These are phyloP conservation scores for Sphenostylis stenocarpa DNA, from an alignment of 306 rosid species.

Conservation along the genomic window DNA sequence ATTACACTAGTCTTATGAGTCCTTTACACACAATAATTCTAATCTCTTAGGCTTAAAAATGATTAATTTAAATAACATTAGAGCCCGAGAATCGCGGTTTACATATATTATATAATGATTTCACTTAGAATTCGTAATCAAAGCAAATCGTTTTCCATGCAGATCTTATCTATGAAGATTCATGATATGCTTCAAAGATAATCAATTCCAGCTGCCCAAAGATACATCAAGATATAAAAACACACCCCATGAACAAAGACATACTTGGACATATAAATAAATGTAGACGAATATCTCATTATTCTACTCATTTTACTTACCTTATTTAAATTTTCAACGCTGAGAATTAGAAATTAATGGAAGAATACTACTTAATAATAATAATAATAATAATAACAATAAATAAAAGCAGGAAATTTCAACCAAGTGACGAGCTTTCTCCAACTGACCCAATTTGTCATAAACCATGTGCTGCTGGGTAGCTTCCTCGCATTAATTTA, in stretches of 20 bases:
- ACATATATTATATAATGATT: neutral
- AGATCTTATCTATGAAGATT: slow-evolving; percentile 39
- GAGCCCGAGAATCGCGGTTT: slow-evolving; percentile 56
- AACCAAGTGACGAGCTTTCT: neutral
- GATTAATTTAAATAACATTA: slow-evolving; percentile 28
- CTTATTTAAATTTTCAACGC: neutral
- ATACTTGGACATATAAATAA: neutral
- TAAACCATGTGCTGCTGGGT: slow-evolving; percentile 55
- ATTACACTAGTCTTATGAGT: too few relatives aligned
- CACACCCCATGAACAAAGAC: neutral
- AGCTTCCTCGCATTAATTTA: slow-evolving; percentile 20
- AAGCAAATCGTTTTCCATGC: slow-evolving; percentile 46
- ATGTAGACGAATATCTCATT: neutral
- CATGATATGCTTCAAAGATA: slow-evolving; percentile 9
- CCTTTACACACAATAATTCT: neutral
- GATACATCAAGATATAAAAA: neutral
- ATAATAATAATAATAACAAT: neutral
- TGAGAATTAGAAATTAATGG: neutral
- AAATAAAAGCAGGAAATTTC: neutral
- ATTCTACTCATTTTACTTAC: neutral
- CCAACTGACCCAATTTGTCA: slow-evolving; percentile 30
- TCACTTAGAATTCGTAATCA: slow-evolving; percentile 20
- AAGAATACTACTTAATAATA: neutral
- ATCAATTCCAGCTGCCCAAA: slow-evolving; percentile 38
- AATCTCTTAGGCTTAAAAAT: neutral